Conservation (phyloP, 164 flowering plant species). For the Paratinospora sagittata region DNA sequence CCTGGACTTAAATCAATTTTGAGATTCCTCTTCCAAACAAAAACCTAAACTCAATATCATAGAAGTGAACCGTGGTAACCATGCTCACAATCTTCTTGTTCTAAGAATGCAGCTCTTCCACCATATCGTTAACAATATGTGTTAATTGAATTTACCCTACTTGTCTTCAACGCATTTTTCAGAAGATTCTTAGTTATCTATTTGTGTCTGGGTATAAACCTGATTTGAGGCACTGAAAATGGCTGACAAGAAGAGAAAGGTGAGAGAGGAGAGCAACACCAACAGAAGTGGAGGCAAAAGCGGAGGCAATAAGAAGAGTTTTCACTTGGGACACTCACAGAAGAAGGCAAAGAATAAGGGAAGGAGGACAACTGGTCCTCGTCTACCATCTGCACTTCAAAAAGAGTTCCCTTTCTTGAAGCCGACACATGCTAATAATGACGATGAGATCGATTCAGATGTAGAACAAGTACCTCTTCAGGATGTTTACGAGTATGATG, state of each 20-base stretch:
- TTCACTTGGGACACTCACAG: not conserved
- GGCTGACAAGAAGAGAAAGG: slow-evolving; percentile 30
- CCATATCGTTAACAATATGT: no score
- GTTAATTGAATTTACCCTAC: no score
- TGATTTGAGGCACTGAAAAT: no score
- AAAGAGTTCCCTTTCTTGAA: slow-evolving; percentile 32
- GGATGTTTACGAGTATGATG: slow-evolving; percentile 77
- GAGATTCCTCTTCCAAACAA: no score
- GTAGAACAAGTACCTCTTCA: slow-evolving; percentile 1
- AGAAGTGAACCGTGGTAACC: no score
- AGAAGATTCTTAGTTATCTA: no score
- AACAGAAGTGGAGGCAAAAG: not conserved
- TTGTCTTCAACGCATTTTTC: no score
- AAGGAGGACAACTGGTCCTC: slow-evolving; percentile 41
- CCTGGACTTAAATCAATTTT: no score
- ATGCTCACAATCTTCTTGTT: no score
- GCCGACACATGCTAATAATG: not conserved
- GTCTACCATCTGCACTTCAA: slow-evolving; percentile 38
- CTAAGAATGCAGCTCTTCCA: no score
- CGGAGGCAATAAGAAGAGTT: slow-evolving; percentile 5
- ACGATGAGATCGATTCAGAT: slow-evolving; percentile 6
- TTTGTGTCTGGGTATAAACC: no score
- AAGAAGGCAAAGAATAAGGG: slow-evolving; percentile 12
- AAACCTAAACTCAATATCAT: no score
- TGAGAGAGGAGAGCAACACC: slow-evolving; percentile 14